A percentile compares a stretch with the other conserved stretches of the same genome.
phyloP scores from a whole-genome alignment of 805 yeast species.

The Dipodascopsis tothii region DNA sequence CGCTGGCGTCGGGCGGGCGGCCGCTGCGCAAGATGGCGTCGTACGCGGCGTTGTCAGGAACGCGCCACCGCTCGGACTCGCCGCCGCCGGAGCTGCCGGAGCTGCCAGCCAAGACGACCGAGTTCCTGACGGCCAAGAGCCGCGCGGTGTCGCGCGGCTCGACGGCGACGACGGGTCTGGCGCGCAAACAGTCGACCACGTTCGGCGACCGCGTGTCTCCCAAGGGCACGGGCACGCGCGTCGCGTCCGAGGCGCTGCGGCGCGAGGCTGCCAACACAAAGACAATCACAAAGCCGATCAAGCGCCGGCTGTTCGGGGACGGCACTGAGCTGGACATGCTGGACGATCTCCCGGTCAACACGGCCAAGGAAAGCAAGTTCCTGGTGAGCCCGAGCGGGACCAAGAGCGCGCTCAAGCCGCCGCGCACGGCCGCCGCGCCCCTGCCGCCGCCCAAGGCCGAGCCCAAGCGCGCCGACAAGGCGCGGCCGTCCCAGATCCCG shows the following conservation, averaged over 20 bases:
- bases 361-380: slow-evolving; percentile 10
- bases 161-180: background rate
- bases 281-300: slow-evolving; percentile 15
- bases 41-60: background rate
- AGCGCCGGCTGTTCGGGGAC: slow-evolving; percentile 23
- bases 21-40: background rate
- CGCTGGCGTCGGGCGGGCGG: background rate
- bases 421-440: background rate
- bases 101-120: too few relatives aligned
- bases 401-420: background rate
- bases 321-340: slow-evolving; percentile 33
- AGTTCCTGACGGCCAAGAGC: background rate
- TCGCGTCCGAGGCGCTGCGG: background rate
- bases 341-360: slow-evolving; percentile 24
- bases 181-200: background rate
- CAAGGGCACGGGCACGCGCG: background rate
- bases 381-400: slow-evolving; percentile 2
- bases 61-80: background rate
- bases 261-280: slow-evolving; percentile 4
- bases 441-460: background rate
- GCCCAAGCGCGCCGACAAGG: background rate
- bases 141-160: background rate
- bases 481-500: too few relatives aligned
- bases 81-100: too few relatives aligned
- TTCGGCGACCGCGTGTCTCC: background rate